A percentile compares a stretch with the other conserved stretches of the same genome.
These are phyloP conservation scores for Neofusicoccum kwambonambiense DNA, from an alignment of 2,329 filamentous ascomycete species.

Conservation along the genomic window DNA sequence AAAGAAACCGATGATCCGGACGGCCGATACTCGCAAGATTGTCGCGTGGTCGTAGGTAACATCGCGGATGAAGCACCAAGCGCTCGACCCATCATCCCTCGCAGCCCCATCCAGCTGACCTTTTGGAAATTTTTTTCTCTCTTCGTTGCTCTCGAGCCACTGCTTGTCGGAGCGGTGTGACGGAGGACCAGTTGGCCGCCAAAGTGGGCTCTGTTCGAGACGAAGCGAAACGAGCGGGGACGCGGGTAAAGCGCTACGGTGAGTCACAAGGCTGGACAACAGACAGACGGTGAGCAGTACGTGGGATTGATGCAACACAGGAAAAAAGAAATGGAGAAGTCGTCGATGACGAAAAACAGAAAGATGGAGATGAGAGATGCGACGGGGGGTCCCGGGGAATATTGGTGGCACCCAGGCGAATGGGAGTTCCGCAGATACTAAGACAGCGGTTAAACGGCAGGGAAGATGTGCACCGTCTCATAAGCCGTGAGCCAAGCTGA, in stretches of 20 bases:
- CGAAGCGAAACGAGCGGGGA: neutral
- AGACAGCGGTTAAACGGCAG: neutral
- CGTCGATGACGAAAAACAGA: neutral
- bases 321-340: neutral
- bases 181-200: neutral
- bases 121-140: neutral
- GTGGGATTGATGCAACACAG: neutral
- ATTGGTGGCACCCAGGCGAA: neutral
- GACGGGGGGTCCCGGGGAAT: neutral
- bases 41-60: no score
- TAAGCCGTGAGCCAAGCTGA: neutral
- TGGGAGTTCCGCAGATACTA: neutral
- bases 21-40: neutral
- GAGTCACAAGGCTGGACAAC: neutral
- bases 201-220: conserved; percentile 3
- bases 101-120: neutral
- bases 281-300: neutral
- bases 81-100: neutral
- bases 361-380: neutral
- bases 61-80: neutral
- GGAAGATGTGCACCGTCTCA: neutral
- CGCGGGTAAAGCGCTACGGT: neutral
- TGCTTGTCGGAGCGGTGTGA: neutral
- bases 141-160: neutral
- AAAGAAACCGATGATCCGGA: neutral